Percentiles rank a stretch among this genome's conserved stretches.
Evolutionary conservation across 179 eudicot species (phyloP).

Genomic region (Gypsophila paniculata): DNA sequence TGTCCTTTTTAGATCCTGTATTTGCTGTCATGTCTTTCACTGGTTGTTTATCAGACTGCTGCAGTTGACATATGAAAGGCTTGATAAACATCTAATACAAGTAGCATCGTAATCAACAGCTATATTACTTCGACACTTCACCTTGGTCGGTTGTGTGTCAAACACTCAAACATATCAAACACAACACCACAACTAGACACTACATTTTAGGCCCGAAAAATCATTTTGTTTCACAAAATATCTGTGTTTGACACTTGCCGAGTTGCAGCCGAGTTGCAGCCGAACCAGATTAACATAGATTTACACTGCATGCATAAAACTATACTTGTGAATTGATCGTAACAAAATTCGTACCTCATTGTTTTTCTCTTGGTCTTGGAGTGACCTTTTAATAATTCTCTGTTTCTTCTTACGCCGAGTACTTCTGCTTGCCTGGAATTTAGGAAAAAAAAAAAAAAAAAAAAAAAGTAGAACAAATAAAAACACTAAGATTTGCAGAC

Average conservation of each 20-base stretch:
- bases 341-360: slow-evolving; percentile 22
- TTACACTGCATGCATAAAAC: not conserved
- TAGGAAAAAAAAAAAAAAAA: no score
- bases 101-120: not conserved
- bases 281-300: not conserved
- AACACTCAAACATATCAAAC: not conserved
- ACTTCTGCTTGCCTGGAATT: slow-evolving; percentile 45
- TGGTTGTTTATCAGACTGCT: slow-evolving; percentile 15
- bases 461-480: not conserved
- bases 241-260: not conserved
- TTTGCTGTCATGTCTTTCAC: slow-evolving; percentile 17
- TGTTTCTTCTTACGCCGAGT: slow-evolving; percentile 44
- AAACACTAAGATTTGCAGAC: not conserved
- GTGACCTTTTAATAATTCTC: slow-evolving; percentile 32
- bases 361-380: slow-evolving; percentile 23
- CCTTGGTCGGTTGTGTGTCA: not conserved
- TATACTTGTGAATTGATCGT: not conserved
- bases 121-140: no score
- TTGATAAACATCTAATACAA: not conserved
- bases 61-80: slow-evolving; percentile 1
- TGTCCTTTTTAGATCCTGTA: slow-evolving; percentile 16
- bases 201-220: not conserved
- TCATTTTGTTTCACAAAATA: no score
- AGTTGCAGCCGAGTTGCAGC: not conserved
- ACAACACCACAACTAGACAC: not conserved